phyloP scores from a whole-genome alignment of 1,139 yeast species.

The Kodamaea fungicola region DNA sequence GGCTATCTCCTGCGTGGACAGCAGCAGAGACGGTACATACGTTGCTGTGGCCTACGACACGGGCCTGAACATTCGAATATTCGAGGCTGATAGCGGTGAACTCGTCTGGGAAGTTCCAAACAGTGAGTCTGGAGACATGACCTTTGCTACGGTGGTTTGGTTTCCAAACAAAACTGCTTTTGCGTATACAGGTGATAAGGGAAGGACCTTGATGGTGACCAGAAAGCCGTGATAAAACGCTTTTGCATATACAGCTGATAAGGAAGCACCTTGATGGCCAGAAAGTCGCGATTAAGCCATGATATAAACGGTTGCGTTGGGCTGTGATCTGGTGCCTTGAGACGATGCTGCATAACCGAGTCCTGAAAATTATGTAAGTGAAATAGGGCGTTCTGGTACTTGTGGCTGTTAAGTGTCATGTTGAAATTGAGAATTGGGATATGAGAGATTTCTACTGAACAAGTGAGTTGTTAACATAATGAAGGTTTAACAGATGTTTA shows the following conservation, averaged over 20 bases:
- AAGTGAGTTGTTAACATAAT: too few relatives aligned
- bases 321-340: too few relatives aligned
- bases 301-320: too few relatives aligned
- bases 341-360: too few relatives aligned
- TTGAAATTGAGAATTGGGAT: too few relatives aligned
- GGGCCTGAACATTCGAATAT: conserved; percentile 36
- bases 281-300: conserved; percentile 3
- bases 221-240: conserved; percentile 13
- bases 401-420: too few relatives aligned
- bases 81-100: conserved; percentile 29
- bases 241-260: conserved; percentile 32
- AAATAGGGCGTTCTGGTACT: too few relatives aligned
- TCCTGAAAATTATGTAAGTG: too few relatives aligned
- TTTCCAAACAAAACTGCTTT: conserved; percentile 37
- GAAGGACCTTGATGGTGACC: conserved; percentile 19
- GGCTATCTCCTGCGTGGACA: conserved; percentile 42
- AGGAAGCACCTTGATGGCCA: conserved; percentile 18
- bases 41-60: conserved; percentile 46
- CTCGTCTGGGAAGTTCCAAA: conserved; percentile 34
- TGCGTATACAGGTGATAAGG: conserved; percentile 33
- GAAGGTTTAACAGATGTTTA: too few relatives aligned
- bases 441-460: too few relatives aligned
- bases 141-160: conserved; percentile 37
- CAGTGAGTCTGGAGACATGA: conserved; percentile 33
- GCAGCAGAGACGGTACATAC: conserved; percentile 43